These are phyloP conservation scores for Yamadazyma atlantica DNA, from an alignment of 1,139 yeast species.

Conservation along the genomic window DNA sequence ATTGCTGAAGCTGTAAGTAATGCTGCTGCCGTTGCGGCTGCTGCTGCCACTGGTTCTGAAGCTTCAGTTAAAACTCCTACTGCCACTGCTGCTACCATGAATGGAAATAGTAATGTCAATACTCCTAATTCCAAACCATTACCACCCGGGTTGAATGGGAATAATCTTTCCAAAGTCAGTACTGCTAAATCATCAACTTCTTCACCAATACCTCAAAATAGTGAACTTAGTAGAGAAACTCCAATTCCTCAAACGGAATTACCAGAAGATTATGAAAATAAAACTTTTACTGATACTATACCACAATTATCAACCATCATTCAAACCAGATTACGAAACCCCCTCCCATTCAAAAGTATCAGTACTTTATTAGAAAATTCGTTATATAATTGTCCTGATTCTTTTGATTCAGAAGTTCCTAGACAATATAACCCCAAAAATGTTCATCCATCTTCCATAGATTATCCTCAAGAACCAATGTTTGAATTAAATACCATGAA, in stretches of 20 bases:
- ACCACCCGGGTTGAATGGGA: slow-evolving; percentile 26
- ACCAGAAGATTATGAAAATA: slow-evolving; percentile 15
- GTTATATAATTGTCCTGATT: slow-evolving; percentile 87
- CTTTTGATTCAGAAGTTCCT: slow-evolving; percentile 87
- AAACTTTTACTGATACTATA: slow-evolving; percentile 31
- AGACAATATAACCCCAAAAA: slow-evolving; percentile 73
- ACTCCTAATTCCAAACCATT: slow-evolving; percentile 15
- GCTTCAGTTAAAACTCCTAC: slow-evolving; percentile 8
- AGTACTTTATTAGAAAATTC: slow-evolving; percentile 69
- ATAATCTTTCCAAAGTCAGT: slow-evolving; percentile 15
- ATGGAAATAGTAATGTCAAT: slow-evolving; percentile 11
- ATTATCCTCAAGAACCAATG: slow-evolving; percentile 90
- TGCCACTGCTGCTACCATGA: slow-evolving; percentile 18
- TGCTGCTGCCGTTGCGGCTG: slow-evolving; percentile 11
- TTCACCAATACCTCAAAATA: slow-evolving; percentile 19
- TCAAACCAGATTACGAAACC: slow-evolving; percentile 40
- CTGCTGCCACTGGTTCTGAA: slow-evolving; percentile 1
- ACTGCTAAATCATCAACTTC: slow-evolving; percentile 15
- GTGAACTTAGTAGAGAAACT: slow-evolving; percentile 6
- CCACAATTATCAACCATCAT: slow-evolving; percentile 31
- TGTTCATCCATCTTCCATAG: slow-evolving; percentile 88
- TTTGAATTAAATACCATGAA: slow-evolving; percentile 51
- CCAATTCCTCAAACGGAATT: slow-evolving; percentile 12
- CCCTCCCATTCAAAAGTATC: slow-evolving; percentile 58
- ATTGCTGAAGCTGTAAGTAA: slow-evolving; percentile 17